Conservation (phyloP, 352 stramenopile genomes). For the Phytophthora pini region DNA sequence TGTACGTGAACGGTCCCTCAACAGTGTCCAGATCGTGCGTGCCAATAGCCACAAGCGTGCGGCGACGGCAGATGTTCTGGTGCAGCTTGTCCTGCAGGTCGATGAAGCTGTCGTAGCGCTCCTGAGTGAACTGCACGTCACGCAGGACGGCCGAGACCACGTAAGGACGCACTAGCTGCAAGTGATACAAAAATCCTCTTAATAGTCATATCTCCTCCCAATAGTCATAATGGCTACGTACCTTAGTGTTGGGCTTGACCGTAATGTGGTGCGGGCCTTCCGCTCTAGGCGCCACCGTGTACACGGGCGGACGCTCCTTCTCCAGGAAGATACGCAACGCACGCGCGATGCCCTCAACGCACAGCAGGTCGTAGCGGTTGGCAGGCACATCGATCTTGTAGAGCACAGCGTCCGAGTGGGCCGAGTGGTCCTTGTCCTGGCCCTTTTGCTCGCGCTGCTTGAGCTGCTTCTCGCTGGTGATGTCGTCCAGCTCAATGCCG, state of each 20-base stretch:
- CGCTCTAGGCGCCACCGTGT: constrained; percentile 67
- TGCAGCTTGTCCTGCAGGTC: constrained; percentile 99
- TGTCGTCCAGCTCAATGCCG: constrained; percentile 97
- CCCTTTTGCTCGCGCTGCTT: constrained; percentile 83
- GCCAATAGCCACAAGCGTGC: constrained; percentile 99
- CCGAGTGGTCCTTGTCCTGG: constrained; percentile 64
- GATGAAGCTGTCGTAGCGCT: constrained; percentile 99
- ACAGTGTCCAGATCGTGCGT: constrained; percentile 99
- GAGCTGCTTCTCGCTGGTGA: constrained; percentile 89
- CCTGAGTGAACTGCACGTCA: constrained; percentile 95
- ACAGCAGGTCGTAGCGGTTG: constrained; percentile 99
- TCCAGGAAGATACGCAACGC: constrained; percentile 98
- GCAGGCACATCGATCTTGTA: constrained; percentile 99
- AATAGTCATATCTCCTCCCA: background rate
- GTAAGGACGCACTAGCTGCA: constrained; percentile 94
- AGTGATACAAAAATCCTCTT: constrained; percentile 10
- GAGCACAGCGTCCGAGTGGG: constrained; percentile 90
- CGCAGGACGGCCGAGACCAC: constrained; percentile 98
- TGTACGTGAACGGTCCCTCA: constrained; percentile 94
- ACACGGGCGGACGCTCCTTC: constrained; percentile 93
- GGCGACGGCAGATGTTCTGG: constrained; percentile 99
- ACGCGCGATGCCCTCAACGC: constrained; percentile 97
- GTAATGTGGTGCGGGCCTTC: constrained; percentile 85
- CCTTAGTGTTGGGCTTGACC: constrained; percentile 88
- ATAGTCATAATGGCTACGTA: constrained; percentile 11